Base-by-base conservation (phyloP, 495 filamentous ascomycete genomes). In the Aspergillus affinis region DNA sequence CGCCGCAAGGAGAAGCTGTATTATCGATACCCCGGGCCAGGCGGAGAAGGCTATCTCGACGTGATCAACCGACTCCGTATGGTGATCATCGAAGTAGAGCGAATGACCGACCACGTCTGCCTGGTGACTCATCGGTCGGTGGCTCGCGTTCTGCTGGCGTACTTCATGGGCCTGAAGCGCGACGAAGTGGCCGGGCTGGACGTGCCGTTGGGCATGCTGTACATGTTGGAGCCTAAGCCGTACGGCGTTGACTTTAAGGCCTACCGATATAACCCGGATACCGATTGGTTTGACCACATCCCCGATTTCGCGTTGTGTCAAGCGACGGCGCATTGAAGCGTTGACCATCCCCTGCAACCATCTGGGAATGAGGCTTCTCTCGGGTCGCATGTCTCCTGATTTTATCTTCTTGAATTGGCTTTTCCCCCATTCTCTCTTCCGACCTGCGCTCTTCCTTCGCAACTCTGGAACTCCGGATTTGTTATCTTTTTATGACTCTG, bases 211-310 rank as follows among this genome's bases (percentile, higher is more conserved):
- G 94, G 94, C 10, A 90, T 93, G 71, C 77, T 98, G 21, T 98
- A 96, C 69, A 88, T 90, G 67, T 84, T 98, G 53, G 93, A 98
- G 70, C 94, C 94, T 60, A 98, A 97, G 80, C 94, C 94, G 4
- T 98, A 98, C 65, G 94, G 94, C 0, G 93, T 97, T 58, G 94
- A 95, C 51, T 97, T 97, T 73, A 91, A 91, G 70, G 93, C 92
- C 0, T 98, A 96, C 76, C 82, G 84, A 51, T 97, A 97, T 76
- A 90, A 97, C 67, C 78, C 87, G 41, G 76, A 79, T 20, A 83
- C 66, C 20, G 86, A 88, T 53, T 90, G 86, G 86, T 98, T 98
- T 65, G 86, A 96, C 59, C 82, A 90, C 64, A 74, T 91, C 36
- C 90, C 88, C 5, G 78, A 90, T 57, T 97, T 91, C 70, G 82